Evolutionary conservation across 2,329 filamentous ascomycete species (phyloP).

Genomic region (Elsinoe perseae): DNA sequence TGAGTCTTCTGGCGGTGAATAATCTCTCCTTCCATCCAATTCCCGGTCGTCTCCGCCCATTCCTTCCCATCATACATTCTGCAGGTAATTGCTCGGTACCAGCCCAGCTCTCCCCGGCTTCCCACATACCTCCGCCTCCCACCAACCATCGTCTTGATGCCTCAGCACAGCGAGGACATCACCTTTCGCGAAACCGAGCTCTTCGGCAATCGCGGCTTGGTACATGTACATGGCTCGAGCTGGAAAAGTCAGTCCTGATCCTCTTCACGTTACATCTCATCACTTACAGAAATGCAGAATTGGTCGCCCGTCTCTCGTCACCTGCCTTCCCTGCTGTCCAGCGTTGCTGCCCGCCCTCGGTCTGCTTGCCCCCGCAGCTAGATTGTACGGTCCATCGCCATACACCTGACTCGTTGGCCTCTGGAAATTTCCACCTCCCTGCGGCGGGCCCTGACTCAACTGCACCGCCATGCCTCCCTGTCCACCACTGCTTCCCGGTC

Average conservation of each 20-base stretch:
- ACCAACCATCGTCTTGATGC: constrained; percentile 97
- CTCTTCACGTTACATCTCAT: neutral
- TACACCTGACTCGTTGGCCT: constrained; percentile 40
- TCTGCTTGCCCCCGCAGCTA: constrained; percentile 22
- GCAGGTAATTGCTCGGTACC: constrained; percentile 61
- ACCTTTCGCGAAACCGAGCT: constrained; percentile 85
- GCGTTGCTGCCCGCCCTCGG: constrained; percentile 47
- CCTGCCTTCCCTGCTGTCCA: constrained; percentile 68
- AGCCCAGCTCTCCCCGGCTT: constrained; percentile 48
- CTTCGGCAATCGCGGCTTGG: constrained; percentile 87
- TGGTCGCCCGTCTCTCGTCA: constrained; percentile 75
- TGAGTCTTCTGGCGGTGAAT: neutral
- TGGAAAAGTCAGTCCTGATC: constrained; percentile 34
- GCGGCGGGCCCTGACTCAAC: constrained; percentile 36
- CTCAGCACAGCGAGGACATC: constrained; percentile 82
- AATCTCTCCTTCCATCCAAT: neutral
- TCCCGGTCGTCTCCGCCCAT: neutral
- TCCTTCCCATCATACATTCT: constrained; percentile 31
- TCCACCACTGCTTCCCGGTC: neutral
- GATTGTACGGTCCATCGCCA: constrained; percentile 23
- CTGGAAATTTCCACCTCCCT: constrained; percentile 26
- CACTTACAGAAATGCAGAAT: constrained; percentile 90
- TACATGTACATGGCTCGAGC: constrained; percentile 93
- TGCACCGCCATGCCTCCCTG: constrained; percentile 38
- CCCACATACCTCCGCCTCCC: constrained; percentile 89